phyloP scores from a whole-genome alignment of 192 early-diverging fungal species.

The Helicostylum pulchrum region DNA sequence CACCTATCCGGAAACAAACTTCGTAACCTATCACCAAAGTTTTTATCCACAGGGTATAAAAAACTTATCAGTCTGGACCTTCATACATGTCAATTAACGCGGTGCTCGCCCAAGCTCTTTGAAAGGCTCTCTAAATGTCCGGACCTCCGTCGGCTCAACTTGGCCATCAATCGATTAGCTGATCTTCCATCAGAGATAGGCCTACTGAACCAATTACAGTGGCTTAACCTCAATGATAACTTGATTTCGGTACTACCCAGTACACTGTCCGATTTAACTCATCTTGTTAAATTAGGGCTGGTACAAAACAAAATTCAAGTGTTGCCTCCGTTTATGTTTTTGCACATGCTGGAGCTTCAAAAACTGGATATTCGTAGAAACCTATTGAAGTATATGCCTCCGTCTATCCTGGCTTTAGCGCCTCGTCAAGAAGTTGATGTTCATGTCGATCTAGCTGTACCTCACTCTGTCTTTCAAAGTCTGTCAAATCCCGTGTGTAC shows the following conservation, averaged over 20 bases:
- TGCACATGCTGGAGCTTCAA: slow-evolving; percentile 27
- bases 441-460: slow-evolving; percentile 7
- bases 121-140: slow-evolving; percentile 9
- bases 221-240: slow-evolving; percentile 52
- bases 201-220: slow-evolving; percentile 33
- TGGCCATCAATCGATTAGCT: slow-evolving; percentile 45
- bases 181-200: slow-evolving; percentile 38
- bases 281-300: slow-evolving; percentile 45
- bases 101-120: slow-evolving; percentile 11
- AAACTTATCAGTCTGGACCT: slow-evolving; percentile 41
- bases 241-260: slow-evolving; percentile 31
- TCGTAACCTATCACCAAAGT: slow-evolving; percentile 19
- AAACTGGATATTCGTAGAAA: slow-evolving; percentile 48
- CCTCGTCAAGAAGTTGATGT: slow-evolving; percentile 5
- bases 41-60: slow-evolving; percentile 32
- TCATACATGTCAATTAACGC: slow-evolving; percentile 40
- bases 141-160: slow-evolving; percentile 37
- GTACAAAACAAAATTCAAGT: slow-evolving; percentile 42
- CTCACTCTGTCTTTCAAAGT: slow-evolving; percentile 1
- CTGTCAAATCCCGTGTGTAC: slow-evolving; percentile 1
- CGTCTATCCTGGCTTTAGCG: slow-evolving; percentile 17
- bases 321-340: slow-evolving; percentile 32
- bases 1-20: slow-evolving; percentile 43
- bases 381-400: slow-evolving; percentile 38
- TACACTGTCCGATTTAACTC: slow-evolving; percentile 34